Percentiles rank a stretch among this genome's conserved stretches.
Conservation (phyloP, 2,329 filamentous ascomycete genomes). For the Fusarium sp. region DNA sequence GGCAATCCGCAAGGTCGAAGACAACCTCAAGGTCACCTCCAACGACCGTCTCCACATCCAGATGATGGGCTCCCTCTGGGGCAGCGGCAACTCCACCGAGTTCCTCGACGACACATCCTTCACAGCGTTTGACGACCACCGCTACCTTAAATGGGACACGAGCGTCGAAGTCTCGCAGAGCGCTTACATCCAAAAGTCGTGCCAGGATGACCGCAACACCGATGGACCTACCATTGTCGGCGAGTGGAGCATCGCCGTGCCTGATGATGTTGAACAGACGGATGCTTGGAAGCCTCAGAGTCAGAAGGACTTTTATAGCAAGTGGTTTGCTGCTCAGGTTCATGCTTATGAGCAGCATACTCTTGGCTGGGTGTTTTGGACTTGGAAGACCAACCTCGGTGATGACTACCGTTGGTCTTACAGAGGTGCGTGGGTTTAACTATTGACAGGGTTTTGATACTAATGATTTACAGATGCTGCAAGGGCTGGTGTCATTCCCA, state of each 20-base stretch:
- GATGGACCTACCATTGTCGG: slow-evolving; percentile 63
- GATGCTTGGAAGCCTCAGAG: slow-evolving; percentile 44
- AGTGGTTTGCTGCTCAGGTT: slow-evolving; percentile 44
- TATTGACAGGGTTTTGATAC: background rate
- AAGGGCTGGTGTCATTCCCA: slow-evolving; percentile 39
- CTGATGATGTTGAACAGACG: slow-evolving; percentile 59
- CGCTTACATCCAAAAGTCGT: slow-evolving; percentile 63
- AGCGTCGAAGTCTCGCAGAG: slow-evolving; percentile 47
- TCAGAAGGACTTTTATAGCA: slow-evolving; percentile 41
- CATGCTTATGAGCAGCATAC: slow-evolving; percentile 38
- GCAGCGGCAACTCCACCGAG: slow-evolving; percentile 64
- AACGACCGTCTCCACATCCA: slow-evolving; percentile 64
- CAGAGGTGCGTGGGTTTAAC: slow-evolving; percentile 23
- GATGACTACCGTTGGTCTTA: slow-evolving; percentile 45
- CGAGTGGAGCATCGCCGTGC: slow-evolving; percentile 67
- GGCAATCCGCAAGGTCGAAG: slow-evolving; percentile 62
- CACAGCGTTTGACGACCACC: slow-evolving; percentile 69
- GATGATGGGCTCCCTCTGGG: slow-evolving; percentile 64
- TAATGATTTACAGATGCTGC: slow-evolving; percentile 32
- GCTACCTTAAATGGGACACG: slow-evolving; percentile 67
- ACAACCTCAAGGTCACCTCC: slow-evolving; percentile 52
- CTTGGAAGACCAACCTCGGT: slow-evolving; percentile 41
- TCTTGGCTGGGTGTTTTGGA: slow-evolving; percentile 44
- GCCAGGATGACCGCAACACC: slow-evolving; percentile 58
- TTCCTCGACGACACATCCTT: slow-evolving; percentile 56